These are phyloP conservation scores for Arachnomyces sp. DNA, from an alignment of 2,329 filamentous ascomycete species.

Conservation along the genomic window DNA sequence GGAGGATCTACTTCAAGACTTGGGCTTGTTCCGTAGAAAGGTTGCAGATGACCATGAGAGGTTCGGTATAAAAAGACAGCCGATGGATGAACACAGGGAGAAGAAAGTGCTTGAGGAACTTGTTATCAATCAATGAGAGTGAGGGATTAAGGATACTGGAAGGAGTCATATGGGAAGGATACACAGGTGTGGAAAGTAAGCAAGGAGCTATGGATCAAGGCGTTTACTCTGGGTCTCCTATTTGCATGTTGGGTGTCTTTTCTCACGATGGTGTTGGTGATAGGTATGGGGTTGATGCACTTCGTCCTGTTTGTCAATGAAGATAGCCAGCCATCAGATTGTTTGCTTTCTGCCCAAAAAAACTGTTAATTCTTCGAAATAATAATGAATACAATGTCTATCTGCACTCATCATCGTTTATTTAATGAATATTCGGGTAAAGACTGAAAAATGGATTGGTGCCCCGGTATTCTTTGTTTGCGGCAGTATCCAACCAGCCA, in stretches of 20 bases:
- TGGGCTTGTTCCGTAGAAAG: slow-evolving; percentile 75
- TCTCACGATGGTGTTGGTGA: neutral
- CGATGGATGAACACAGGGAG: neutral
- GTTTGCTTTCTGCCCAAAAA: too few species aligned
- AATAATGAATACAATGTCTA: too few species aligned
- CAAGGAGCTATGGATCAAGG: too few species aligned
- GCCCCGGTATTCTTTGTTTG: too few species aligned
- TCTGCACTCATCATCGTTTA: too few species aligned
- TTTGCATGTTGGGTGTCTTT: neutral
- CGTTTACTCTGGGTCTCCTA: too few species aligned
- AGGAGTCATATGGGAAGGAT: neutral
- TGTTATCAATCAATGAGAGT: slow-evolving; percentile 2
- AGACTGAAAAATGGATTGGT: too few species aligned
- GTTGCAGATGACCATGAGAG: slow-evolving; percentile 63
- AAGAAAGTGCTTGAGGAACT: slow-evolving; percentile 4
- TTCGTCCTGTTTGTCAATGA: neutral
- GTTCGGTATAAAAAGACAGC: slow-evolving; percentile 25
- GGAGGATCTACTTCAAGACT: slow-evolving; percentile 71
- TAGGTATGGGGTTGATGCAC: neutral
- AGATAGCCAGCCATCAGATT: too few species aligned
- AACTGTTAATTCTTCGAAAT: too few species aligned
- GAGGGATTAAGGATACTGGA: neutral
- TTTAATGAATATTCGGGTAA: too few species aligned
- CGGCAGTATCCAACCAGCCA: too few species aligned
- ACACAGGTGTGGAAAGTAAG: neutral